These are phyloP conservation scores for Xanthoconium stramineum DNA, from an alignment of 768 basidiomycete genomes.

Conservation along the genomic window DNA sequence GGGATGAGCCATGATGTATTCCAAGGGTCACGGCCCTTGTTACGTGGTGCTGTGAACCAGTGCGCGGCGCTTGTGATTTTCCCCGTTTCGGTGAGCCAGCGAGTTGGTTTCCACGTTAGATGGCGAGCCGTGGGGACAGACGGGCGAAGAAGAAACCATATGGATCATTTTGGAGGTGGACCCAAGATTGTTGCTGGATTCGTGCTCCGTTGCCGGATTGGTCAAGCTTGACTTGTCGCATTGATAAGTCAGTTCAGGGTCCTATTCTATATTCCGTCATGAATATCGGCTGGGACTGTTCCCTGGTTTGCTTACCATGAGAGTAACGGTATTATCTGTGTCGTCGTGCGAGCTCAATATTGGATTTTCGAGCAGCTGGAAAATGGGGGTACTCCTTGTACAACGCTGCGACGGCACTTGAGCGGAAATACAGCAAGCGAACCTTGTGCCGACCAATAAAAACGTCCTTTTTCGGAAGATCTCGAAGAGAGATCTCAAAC, in stretches of 20 bases:
- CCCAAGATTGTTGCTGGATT: neutral
- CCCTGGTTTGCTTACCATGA: neutral
- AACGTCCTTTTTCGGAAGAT: conserved; percentile 3
- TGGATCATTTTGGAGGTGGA: conserved; percentile 4
- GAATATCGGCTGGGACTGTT: no score
- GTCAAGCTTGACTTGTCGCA: conserved; percentile 2
- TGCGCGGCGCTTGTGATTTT: conserved; percentile 9
- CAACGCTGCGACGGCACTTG: conserved; percentile 26
- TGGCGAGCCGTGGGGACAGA: conserved; percentile 23
- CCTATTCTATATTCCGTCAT: neutral
- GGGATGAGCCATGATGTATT: conserved; percentile 8
- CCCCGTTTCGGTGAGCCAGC: conserved; percentile 8
- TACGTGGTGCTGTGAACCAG: conserved; percentile 22
- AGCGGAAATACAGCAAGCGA: conserved; percentile 23
- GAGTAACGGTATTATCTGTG: no score
- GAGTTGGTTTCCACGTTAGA: conserved; percentile 4
- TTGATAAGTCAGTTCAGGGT: conserved; percentile 16
- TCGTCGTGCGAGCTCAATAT: no score
- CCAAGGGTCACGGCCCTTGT: conserved; percentile 22
- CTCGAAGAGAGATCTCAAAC: conserved; percentile 4
- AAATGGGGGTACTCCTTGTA: no score
- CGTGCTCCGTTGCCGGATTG: conserved; percentile 6
- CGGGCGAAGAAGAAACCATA: conserved; percentile 13
- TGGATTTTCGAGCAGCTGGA: no score
- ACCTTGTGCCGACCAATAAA: no score